Evolutionary conservation across 2,329 filamentous ascomycete genomes (phyloP).

Genomic region (Apiospora arundinis): DNA sequence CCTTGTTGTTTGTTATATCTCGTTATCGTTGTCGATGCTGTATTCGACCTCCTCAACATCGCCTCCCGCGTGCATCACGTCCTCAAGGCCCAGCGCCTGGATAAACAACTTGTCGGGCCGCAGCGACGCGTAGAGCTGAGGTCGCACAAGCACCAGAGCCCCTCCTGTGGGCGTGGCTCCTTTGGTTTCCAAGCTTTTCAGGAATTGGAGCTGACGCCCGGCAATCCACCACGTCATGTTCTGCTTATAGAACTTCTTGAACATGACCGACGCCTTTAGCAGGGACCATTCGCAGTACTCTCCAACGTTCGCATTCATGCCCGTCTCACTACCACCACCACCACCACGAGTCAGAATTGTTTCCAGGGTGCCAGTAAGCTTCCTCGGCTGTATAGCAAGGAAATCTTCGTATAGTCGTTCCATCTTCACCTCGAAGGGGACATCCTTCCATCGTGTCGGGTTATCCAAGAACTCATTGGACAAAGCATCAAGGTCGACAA

Average conservation of each 20-base stretch:
- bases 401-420: neutral
- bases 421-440: slow-evolving; percentile 2
- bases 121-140: slow-evolving; percentile 42
- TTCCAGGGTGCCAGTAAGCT: neutral
- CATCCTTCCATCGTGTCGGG: neutral
- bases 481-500: neutral
- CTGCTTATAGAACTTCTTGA: slow-evolving; percentile 7
- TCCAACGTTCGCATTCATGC: no score
- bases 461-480: neutral
- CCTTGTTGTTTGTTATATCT: neutral
- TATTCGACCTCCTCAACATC: neutral
- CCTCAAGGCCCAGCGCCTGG: neutral
- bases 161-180: neutral
- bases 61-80: neutral
- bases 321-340: no score
- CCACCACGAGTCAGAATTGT: neutral
- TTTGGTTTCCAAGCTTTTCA: neutral
- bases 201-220: slow-evolving; percentile 3
- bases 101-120: slow-evolving; percentile 42
- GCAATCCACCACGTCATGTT: slow-evolving; percentile 16
- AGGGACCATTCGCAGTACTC: slow-evolving; percentile 7
- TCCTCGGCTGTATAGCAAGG: slow-evolving; percentile 7
- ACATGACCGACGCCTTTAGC: slow-evolving; percentile 21
- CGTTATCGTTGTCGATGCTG: neutral
- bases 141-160: neutral